Evolutionary conservation across 2,329 filamentous ascomycete species (phyloP).

Genomic region (Phialophora expanda): DNA sequence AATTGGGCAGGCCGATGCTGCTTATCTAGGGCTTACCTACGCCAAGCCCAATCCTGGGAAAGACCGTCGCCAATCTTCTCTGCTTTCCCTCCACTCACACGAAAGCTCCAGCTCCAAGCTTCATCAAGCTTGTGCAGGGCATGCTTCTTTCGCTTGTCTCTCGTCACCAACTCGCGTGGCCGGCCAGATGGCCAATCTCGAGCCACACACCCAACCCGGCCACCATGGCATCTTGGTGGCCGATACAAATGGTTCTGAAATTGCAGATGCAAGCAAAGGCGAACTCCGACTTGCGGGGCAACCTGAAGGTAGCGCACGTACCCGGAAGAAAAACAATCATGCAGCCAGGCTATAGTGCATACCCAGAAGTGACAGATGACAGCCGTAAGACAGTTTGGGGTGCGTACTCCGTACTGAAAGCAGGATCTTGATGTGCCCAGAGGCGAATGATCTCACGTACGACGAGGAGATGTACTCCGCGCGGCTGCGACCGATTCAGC

Average conservation of each 20-base stretch:
- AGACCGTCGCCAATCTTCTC: neutral
- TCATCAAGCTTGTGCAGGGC: conserved; percentile 14
- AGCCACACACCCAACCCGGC: neutral
- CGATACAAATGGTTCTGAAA: neutral
- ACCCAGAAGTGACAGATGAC: no score
- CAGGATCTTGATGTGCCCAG: neutral
- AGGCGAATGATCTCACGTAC: no score
- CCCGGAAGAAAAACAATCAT: neutral
- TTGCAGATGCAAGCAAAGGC: neutral
- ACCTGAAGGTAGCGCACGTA: neutral
- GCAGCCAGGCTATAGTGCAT: neutral
- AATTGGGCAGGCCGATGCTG: conserved; percentile 13
- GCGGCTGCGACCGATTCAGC: neutral
- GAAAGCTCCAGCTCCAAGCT: conserved; percentile 4
- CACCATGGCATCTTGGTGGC: neutral
- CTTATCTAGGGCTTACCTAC: conserved; percentile 11
- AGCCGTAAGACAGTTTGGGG: no score
- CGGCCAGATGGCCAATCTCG: no score
- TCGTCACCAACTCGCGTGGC: neutral
- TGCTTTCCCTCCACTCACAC: neutral
- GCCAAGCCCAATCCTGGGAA: neutral
- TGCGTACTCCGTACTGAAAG: neutral
- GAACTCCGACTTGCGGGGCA: neutral
- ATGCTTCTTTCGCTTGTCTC: conserved; percentile 11
- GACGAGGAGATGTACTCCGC: no score